Conservation (phyloP, 2,329 filamentous ascomycete genomes). For the Cladosporium sp. region DNA sequence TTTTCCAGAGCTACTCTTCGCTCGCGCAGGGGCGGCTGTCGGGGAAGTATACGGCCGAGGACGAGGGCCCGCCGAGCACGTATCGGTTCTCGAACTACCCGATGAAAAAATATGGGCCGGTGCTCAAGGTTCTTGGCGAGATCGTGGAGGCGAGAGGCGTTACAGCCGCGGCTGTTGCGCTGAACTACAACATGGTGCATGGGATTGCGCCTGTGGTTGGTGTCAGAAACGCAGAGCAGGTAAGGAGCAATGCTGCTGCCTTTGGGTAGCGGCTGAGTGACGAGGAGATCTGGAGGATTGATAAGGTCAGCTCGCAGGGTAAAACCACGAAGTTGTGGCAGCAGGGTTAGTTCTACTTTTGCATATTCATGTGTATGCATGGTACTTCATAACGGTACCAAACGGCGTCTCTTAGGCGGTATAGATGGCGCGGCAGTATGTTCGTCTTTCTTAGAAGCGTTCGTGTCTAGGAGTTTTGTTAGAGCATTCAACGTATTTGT, state of each 20-base stretch:
- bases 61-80: conserved; percentile 33
- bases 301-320: conserved; percentile 43
- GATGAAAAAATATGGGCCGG: conserved; percentile 46
- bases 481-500: neutral
- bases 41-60: neutral
- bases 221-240: conserved; percentile 44
- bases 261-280: conserved; percentile 45
- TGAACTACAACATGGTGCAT: conserved; percentile 46
- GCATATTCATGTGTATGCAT: neutral
- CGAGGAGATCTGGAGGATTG: conserved; percentile 45
- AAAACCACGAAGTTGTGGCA: conserved; percentile 44
- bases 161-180: conserved; percentile 41
- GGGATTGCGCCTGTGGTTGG: conserved; percentile 47
- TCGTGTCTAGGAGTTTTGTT: neutral
- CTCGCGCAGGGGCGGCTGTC: neutral
- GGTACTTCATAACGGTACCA: neutral
- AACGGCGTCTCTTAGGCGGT: neutral
- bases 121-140: conserved; percentile 38
- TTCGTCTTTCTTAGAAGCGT: neutral
- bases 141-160: conserved; percentile 41
- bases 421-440: neutral
- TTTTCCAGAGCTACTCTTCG: neutral
- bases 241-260: conserved; percentile 41
- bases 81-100: conserved; percentile 36
- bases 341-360: conserved; percentile 34